Evolutionary conservation across 2,329 filamentous ascomycete genomes (phyloP).

Genomic region (Pseudopithomyces chartarum): DNA sequence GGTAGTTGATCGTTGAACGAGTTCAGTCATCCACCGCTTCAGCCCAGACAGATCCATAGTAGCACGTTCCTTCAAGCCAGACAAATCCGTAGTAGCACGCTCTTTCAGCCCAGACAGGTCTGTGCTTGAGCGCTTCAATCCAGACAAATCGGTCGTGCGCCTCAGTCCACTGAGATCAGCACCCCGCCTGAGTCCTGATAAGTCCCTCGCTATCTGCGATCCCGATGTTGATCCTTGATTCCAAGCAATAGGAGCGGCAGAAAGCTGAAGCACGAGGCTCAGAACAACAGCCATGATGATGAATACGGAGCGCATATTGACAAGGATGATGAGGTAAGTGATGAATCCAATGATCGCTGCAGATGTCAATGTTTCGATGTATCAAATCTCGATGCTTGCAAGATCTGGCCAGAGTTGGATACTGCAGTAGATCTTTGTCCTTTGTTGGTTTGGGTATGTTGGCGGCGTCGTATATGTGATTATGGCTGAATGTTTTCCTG

Average conservation of each 20-base stretch:
- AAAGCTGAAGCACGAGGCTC: background rate
- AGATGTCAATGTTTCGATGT: background rate
- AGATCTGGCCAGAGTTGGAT: background rate
- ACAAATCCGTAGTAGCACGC: background rate
- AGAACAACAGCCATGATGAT: background rate
- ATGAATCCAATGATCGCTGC: background rate
- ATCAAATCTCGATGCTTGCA: background rate
- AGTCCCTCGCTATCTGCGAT: background rate
- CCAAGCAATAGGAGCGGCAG: conserved; percentile 4
- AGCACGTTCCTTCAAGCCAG: background rate
- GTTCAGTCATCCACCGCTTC: background rate
- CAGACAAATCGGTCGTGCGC: conserved; percentile 2
- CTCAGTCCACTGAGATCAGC: conserved; percentile 2
- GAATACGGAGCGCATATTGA: conserved; percentile 6
- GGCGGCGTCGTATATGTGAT: background rate
- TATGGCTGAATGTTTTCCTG: background rate
- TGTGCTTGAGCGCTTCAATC: background rate
- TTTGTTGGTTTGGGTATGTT: background rate
- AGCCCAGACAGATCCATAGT: background rate
- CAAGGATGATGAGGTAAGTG: background rate
- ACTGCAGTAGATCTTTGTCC: background rate
- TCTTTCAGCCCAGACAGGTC: background rate
- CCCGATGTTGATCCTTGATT: background rate
- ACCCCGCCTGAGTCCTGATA: background rate
- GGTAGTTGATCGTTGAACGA: background rate